Base-by-base conservation (phyloP, 495 filamentous ascomycete genomes). In the Aspergillus biplanus region DNA sequence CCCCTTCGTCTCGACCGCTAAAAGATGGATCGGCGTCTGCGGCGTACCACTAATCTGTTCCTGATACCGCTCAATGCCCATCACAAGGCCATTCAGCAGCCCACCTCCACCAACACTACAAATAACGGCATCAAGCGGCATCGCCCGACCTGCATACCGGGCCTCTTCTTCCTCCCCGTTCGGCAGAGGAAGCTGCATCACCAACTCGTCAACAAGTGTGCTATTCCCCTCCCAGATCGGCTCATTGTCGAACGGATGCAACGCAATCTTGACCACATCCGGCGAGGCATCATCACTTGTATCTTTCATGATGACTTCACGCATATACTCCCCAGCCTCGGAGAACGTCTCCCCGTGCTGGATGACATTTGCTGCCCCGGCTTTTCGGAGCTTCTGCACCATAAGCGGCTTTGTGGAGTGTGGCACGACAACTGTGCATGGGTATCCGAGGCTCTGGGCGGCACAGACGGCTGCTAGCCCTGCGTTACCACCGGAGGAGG, bases 21-120 rank as follows among this genome's bases (percentile, higher is more conserved):
- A 69, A 9, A 97, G 85, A 33, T 80, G 76, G 2, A 87, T 83
- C 0, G 73, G 65, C 47, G 57, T 67, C 12, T n/a, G 33, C 8
- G 31, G 13, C 3, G 27, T 27, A 5, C n/a, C 13, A 49, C 54
- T 15, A 12, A 15, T 15, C 39, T 44, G 39, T 12, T 12, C 8
- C 56, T 67, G 32, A 53, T 66, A 27, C 62, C 67, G 18, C 62
- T 90, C 85, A 8, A 97, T 71, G 8, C 92, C 93, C 71, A 87
- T 78, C 71, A 92, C 85, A 7, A 97, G 68, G 1, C 94, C 94
- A 61, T 88, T 89, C 39, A 97, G 80, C 47, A 99, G 76, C 1
- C 95, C 95, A 5, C 95, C 95, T 13, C 95, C 95, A 11, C 94
- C 95, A 50, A 97, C 92, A 65, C 83, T 90, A 72, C 91, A 96